These are phyloP conservation scores for Colletotrichum sp. DNA, from an alignment of 2,329 filamentous ascomycete genomes.

Conservation along the genomic window DNA sequence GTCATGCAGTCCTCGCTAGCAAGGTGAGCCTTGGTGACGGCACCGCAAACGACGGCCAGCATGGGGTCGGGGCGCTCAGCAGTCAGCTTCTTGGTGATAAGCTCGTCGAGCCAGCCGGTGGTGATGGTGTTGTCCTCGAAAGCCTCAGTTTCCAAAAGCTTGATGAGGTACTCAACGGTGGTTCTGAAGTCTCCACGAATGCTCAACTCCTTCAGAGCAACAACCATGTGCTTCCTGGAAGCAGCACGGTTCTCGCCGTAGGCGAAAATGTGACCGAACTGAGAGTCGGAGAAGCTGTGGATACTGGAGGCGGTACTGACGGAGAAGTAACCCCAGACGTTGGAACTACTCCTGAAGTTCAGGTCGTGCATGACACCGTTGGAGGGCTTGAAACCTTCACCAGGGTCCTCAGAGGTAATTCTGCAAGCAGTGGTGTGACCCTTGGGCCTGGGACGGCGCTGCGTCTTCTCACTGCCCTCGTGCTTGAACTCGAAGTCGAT, in stretches of 20 bases:
- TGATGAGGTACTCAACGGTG: conserved; percentile 98
- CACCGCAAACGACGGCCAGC: conserved; percentile 93
- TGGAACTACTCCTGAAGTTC: conserved; percentile 98
- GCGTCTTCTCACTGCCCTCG: conserved; percentile 80
- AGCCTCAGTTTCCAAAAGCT: conserved; percentile 95
- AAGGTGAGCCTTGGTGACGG: conserved; percentile 91
- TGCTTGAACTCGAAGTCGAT: conserved; percentile 98
- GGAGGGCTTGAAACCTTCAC: conserved; percentile 99
- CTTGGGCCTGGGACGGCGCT: conserved; percentile 90
- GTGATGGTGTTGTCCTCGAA: conserved; percentile 99
- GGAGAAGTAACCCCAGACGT: conserved; percentile 99
- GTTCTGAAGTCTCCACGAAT: conserved; percentile 99
- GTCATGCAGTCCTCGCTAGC: conserved; percentile 88
- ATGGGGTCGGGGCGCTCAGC: conserved; percentile 94
- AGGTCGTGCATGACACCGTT: conserved; percentile 99
- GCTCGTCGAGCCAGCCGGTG: conserved; percentile 97
- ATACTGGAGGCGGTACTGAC: conserved; percentile 96
- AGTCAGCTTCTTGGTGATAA: conserved; percentile 97
- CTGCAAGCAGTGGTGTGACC: conserved; percentile 98
- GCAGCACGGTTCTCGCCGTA: conserved; percentile 97
- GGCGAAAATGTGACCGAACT: conserved; percentile 99
- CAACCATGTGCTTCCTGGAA: conserved; percentile 98
- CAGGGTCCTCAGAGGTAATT: conserved; percentile 98
- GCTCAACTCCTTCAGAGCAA: conserved; percentile 97
- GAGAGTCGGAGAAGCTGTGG: conserved; percentile 98